Evolutionary conservation across 2,329 filamentous ascomycete species (phyloP).

Genomic region (Harringtonia aguacate): DNA sequence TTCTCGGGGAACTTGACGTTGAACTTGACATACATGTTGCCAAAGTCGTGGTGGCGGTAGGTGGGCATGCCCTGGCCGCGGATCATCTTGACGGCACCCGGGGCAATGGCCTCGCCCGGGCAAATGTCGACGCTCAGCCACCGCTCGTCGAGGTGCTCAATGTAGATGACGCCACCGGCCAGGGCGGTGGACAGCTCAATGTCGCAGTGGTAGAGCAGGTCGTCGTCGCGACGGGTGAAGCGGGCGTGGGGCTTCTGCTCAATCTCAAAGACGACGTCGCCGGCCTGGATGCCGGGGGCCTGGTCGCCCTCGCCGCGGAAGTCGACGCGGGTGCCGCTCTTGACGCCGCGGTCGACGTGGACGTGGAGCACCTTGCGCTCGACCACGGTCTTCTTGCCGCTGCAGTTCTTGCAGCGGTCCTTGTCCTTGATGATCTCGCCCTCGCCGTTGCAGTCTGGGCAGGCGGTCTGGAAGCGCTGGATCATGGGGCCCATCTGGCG

Average conservation of each 20-base stretch:
- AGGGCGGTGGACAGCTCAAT: conserved; percentile 94
- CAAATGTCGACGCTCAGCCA: conserved; percentile 92
- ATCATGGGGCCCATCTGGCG: conserved; percentile 99
- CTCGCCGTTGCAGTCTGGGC: conserved; percentile 95
- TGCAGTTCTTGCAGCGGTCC: conserved; percentile 94
- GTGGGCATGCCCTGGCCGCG: conserved; percentile 97
- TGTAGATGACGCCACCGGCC: conserved; percentile 78
- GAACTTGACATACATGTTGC: conserved; percentile 96
- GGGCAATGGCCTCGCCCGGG: conserved; percentile 88
- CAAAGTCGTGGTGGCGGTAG: conserved; percentile 84
- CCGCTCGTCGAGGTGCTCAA: conserved; percentile 95
- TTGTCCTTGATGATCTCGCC: conserved; percentile 94
- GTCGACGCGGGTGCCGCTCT: conserved; percentile 90
- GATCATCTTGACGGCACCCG: conserved; percentile 89
- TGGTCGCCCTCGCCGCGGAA: conserved; percentile 97
- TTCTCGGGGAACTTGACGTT: conserved; percentile 92
- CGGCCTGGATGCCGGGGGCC: conserved; percentile 81
- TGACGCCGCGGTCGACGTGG: conserved; percentile 90
- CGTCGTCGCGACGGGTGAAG: conserved; percentile 93
- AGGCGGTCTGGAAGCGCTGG: conserved; percentile 98
- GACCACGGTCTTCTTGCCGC: conserved; percentile 94
- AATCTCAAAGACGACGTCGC: conserved; percentile 97
- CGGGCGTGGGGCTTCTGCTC: conserved; percentile 96
- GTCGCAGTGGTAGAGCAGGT: conserved; percentile 88
- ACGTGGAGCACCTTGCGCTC: conserved; percentile 98